Evolutionary conservation across 2,329 filamentous ascomycete genomes (phyloP), one percentile per base, ranked within the genome.

Genomic region (Verticillium nubilum): DNA sequence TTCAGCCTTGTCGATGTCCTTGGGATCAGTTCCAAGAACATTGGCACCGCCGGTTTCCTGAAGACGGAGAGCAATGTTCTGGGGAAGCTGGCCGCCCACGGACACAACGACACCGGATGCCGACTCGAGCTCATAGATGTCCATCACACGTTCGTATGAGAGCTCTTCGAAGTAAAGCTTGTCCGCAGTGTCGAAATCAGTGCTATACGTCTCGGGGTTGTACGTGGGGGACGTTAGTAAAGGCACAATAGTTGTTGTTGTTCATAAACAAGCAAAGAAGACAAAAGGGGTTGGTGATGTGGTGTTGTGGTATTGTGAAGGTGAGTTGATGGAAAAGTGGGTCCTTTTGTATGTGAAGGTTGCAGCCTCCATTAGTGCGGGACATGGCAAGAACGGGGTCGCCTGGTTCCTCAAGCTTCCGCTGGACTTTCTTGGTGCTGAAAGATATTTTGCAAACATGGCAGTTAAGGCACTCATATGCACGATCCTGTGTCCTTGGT

Each of bases 71-170:
- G 95, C 95, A 70, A 98, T 97, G 80, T 98, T 98, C 78, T 99
- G 95, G 2, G 95, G 93, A 61, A 98, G 85, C 77, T 99, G 95
- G 52, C 95, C 95, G 70, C 95, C 95, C 12, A 98, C 92, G 61
- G 92, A 97, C 7, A 98, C 94, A 4, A 98, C 93, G 27, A 98
- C 92, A 67, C 93, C 94, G 58, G 82, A 86, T 6, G 93, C 88
- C 60, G 80, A 80, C 76, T 98, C 95, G 17, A 98, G 84, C 75
- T 98, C 95, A 73, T 97, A 97, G 65, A 98, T 98, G 74, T 99
- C 95, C 92, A 98, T 96, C 10, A 98, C 94, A 71, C 94, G 89
- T 79, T 98, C 95, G 73, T 97, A 98, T 75, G 89, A 95, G 58
- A 98, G 78, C 76, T 99, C 95, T 68, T 98, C 95, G 65, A 99